Base-by-base conservation (phyloP, 345 rosid species). In the Eucalyptus viminalis region DNA sequence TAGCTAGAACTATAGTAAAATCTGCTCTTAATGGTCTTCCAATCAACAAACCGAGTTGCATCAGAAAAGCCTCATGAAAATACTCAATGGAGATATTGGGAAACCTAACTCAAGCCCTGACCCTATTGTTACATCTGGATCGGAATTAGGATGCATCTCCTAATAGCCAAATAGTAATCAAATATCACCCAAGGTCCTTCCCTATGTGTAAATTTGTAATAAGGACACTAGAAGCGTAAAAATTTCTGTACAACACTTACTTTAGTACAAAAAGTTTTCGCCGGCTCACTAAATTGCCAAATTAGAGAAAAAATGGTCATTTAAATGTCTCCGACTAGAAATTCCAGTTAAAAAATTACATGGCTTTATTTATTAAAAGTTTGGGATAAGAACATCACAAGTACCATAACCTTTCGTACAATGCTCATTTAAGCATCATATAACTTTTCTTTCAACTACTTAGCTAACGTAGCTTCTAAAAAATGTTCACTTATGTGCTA, bases 171-270 rank as follows among this genome's bases (percentile, higher is more conserved):
- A 27, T 27, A 60, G 3, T 25, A 12, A 60, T 60, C n/a, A 11
- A 60, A 60, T 11, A 60, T 60, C 31, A 60, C 14, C 67, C 31
- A 25, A 27, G 15, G 67, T 27, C 67, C 31, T 60, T 27, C n/a
- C 67, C 16, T 25, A 9, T 4, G 62, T 3, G 11, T 56, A 56
- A 22, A 56, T 24, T 56, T 4, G 27, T 56, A 56, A 56, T 22
- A 21, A 56, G 6, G 62, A 22, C 12, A 56, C 11, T 22, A 9
- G 12, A 56, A 56, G 27, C 22, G 27, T 6, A 22, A 56, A 21
- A 56, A 9, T 22, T 4, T 21, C 4, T 2, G 1, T 22, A 56
- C 6, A 2, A 0, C 6, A 9, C 62, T 56, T 12, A 21, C 1
- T 56, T 56, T 56, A 56, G 62, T 22, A 56, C 27, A 56, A 56